These are phyloP conservation scores for Boletus speciosus DNA, from an alignment of 768 basidiomycete genomes.

Conservation along the genomic window DNA sequence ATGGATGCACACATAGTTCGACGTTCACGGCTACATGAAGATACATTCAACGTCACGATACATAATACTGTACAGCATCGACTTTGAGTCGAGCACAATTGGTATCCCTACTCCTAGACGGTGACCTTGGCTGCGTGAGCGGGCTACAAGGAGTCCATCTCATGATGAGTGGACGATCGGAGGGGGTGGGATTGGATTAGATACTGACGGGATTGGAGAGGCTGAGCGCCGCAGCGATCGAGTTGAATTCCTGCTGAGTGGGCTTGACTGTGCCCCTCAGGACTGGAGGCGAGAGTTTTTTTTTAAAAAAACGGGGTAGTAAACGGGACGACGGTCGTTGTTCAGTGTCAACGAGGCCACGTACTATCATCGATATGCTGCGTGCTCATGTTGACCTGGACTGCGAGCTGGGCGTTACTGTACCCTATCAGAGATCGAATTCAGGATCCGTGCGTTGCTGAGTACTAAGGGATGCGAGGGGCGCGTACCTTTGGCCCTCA, in stretches of 20 bases:
- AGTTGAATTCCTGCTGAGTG: conserved; percentile 46
- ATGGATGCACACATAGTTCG: not conserved
- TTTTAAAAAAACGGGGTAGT: not conserved
- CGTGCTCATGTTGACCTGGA: conserved; percentile 38
- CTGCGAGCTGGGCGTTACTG: conserved; percentile 39
- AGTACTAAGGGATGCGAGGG: not conserved
- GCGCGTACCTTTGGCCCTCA: conserved; percentile 44
- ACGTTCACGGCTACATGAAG: not conserved
- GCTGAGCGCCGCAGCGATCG: conserved; percentile 42
- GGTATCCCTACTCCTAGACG: not conserved
- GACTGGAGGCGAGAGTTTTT: conserved; percentile 35
- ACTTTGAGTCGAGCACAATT: not conserved
- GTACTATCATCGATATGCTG: conserved; percentile 54
- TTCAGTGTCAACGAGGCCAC: conserved; percentile 13
- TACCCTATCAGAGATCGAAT: conserved; percentile 1
- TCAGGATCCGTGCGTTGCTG: not conserved
- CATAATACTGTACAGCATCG: conserved; percentile 11
- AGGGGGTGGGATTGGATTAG: not conserved
- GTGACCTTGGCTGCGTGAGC: not conserved
- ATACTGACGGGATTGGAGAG: conserved; percentile 36
- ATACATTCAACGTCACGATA: conserved; percentile 5
- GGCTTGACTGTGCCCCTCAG: conserved; percentile 43
- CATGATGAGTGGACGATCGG: not conserved
- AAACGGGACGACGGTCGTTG: not conserved
- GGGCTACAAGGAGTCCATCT: not conserved